phyloP scores from a whole-genome alignment of 2,329 filamentous ascomycete species.

The Calonectria honghensis region DNA sequence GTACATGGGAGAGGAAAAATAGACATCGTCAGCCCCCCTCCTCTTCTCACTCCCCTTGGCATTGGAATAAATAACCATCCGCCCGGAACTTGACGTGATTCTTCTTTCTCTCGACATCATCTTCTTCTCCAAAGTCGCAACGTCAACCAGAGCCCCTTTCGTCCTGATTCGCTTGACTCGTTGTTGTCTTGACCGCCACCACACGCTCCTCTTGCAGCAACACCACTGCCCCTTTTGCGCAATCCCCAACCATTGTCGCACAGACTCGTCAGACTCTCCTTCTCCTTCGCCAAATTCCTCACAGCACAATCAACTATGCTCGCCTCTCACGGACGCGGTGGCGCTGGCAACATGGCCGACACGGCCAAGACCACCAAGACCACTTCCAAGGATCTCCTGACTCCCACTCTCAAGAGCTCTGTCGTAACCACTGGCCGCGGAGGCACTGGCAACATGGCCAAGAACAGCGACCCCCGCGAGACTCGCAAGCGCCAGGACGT shows the following conservation, averaged over 20 bases:
- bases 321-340: slow-evolving; percentile 84
- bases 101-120: slow-evolving; percentile 12
- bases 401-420: slow-evolving; percentile 88
- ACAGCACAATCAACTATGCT: slow-evolving; percentile 60
- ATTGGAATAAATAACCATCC: slow-evolving; percentile 36
- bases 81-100: slow-evolving; percentile 24
- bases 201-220: slow-evolving; percentile 1
- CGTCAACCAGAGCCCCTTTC: background rate
- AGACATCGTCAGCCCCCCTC: slow-evolving; percentile 32
- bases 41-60: slow-evolving; percentile 30
- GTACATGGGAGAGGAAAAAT: slow-evolving; percentile 23
- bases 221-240: background rate
- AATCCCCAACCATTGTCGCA: background rate
- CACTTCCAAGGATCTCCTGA: slow-evolving; percentile 80
- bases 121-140: slow-evolving; percentile 9
- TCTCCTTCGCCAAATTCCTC: background rate
- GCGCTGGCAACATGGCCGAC: slow-evolving; percentile 84
- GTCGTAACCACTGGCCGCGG: slow-evolving; percentile 93
- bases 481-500: slow-evolving; percentile 91
- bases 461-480: slow-evolving; percentile 81
- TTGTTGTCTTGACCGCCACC: slow-evolving; percentile 24
- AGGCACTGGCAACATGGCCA: slow-evolving; percentile 90
- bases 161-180: slow-evolving; percentile 16
- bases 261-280: background rate
- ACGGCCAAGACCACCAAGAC: slow-evolving; percentile 70